Percentiles rank a stretch among this genome's conserved stretches.
phyloP scores from a whole-genome alignment of 352 stramenopile genomes.

The Plasmopara viticola region DNA sequence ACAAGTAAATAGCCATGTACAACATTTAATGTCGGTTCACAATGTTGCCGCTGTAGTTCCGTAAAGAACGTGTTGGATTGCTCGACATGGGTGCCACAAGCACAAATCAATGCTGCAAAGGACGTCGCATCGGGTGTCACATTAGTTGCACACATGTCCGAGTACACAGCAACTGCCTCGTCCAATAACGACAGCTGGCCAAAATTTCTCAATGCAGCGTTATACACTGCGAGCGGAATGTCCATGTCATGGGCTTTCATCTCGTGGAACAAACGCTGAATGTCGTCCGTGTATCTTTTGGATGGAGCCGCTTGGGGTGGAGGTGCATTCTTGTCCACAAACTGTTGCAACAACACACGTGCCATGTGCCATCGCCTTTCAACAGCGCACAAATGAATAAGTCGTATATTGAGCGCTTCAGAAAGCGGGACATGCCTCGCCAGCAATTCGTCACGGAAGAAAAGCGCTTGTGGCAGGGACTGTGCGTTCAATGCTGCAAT shows the following conservation, averaged over 20 bases:
- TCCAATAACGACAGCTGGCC: conserved; percentile 31
- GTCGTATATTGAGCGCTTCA: conserved; percentile 31
- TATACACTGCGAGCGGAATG: conserved; percentile 41
- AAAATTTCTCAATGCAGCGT: conserved; percentile 59
- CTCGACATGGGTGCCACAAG: conserved; percentile 37
- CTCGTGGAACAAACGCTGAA: conserved; percentile 37
- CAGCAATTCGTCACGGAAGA: conserved; percentile 50
- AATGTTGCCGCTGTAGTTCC: conserved; percentile 26
- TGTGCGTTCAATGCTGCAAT: conserved; percentile 31
- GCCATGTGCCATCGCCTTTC: conserved; percentile 52
- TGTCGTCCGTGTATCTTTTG: conserved; percentile 44
- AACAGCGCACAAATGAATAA: conserved; percentile 44
- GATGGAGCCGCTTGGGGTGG: conserved; percentile 28
- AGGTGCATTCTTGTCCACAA: conserved; percentile 29
- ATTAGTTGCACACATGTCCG: conserved; percentile 30
- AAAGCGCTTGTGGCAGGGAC: conserved; percentile 48
- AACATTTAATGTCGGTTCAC: conserved; percentile 22
- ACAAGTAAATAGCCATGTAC: conserved; percentile 33
- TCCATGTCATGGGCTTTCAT: conserved; percentile 36
- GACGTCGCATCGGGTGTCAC: conserved; percentile 46
- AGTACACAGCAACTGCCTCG: conserved; percentile 36
- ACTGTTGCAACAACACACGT: conserved; percentile 45
- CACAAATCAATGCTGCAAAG: conserved; percentile 45
- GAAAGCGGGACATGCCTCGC: conserved; percentile 23
- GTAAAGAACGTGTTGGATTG: conserved; percentile 42